phyloP scores from a whole-genome alignment of 352 stramenopile genomes.

The Phytopythium ostracodes region DNA sequence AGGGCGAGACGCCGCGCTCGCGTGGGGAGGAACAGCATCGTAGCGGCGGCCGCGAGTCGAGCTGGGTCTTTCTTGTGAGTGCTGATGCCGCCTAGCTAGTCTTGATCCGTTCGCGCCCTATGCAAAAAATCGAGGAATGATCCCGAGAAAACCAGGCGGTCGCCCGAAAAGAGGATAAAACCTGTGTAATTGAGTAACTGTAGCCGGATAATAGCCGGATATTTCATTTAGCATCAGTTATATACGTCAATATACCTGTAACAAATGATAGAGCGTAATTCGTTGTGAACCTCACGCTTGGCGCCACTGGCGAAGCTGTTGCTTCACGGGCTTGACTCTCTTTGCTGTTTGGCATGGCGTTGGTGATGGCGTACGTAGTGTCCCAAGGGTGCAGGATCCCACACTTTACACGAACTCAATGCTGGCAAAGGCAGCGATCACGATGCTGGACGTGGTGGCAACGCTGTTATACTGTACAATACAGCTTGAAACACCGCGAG shows the following conservation, averaged over 20 bases:
- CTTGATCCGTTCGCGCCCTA: not conserved
- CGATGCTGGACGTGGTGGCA: not conserved
- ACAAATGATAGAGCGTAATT: no score
- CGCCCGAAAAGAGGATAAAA: not conserved
- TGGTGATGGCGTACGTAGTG: not conserved
- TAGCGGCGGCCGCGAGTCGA: not conserved
- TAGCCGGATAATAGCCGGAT: not conserved
- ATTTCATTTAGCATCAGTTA: not conserved
- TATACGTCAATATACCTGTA: no score
- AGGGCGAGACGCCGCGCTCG: not conserved
- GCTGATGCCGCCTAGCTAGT: no score
- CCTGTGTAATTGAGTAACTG: not conserved
- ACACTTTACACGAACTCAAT: not conserved
- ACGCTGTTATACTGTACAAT: no score
- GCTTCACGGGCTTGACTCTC: not conserved
- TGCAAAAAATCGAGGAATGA: not conserved
- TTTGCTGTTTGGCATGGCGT: not conserved
- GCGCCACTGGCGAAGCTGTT: not conserved
- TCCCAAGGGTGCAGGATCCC: not conserved
- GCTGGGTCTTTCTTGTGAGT: no score
- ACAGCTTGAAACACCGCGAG: no score
- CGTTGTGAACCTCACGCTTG: not conserved
- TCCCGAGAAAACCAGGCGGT: not conserved
- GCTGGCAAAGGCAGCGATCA: not conserved
- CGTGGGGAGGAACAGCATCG: not conserved